Evolutionary conservation across 768 basidiomycete genomes (phyloP).

Genomic region (Suillus paluster): DNA sequence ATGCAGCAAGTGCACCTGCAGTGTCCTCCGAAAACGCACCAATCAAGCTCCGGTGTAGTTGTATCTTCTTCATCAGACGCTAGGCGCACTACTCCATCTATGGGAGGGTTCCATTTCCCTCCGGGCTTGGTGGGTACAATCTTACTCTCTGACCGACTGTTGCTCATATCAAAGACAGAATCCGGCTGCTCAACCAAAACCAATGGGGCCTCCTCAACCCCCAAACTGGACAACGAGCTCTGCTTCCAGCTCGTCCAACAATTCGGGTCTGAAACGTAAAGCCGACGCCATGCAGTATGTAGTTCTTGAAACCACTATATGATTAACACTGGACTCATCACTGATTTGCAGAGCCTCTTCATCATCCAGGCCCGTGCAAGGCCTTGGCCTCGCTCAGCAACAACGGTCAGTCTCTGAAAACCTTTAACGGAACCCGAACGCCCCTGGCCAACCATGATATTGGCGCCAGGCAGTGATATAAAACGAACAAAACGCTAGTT

Average conservation of each 20-base stretch:
- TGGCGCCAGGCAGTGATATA: constrained; percentile 20
- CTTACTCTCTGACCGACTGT: neutral
- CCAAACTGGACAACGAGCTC: constrained; percentile 13
- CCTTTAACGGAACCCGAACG: constrained; percentile 20
- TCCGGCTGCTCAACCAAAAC: constrained; percentile 14
- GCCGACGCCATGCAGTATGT: constrained; percentile 38
- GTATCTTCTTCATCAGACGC: constrained; percentile 15
- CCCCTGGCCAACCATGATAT: constrained; percentile 40
- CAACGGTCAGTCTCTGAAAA: constrained; percentile 21
- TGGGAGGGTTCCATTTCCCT: constrained; percentile 56
- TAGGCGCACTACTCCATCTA: constrained; percentile 38
- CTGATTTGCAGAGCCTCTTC: constrained; percentile 22
- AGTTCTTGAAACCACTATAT: constrained; percentile 18
- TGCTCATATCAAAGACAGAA: constrained; percentile 14
- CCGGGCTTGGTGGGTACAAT: constrained; percentile 45
- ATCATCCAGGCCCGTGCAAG: constrained; percentile 29
- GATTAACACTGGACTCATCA: neutral
- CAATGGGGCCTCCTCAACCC: constrained; percentile 5
- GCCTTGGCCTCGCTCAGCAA: constrained; percentile 46
- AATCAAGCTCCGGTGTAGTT: neutral
- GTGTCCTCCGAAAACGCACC: neutral
- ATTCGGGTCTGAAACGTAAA: constrained; percentile 35
- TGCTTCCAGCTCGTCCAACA: constrained; percentile 12
- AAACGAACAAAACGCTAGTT: constrained; percentile 49
- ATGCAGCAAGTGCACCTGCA: neutral